Base-by-base conservation (phyloP, 2,329 filamentous ascomycete species). In the Alternaria atra region DNA sequence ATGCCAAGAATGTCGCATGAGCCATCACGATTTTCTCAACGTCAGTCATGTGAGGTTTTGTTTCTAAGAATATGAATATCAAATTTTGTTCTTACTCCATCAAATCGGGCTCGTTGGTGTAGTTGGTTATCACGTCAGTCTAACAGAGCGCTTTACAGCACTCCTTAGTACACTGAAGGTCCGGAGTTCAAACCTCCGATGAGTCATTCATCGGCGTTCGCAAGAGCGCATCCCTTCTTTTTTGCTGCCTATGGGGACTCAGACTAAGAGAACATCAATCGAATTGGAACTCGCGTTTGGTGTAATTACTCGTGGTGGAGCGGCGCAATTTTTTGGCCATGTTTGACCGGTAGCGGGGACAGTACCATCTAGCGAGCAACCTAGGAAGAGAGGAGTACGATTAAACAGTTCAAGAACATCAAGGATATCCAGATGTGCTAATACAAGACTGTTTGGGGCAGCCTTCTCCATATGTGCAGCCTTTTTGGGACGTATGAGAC, bases 111-210 rank as follows among this genome's bases (percentile, higher is more conserved):
- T 74, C 68, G 72, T 61, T 78, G 76, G 79, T 81, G 79, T 81
- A 81, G 79, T 80, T 80, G 79, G 79, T 80, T 80, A 81, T 81
- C 79, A 80, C 79, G 78, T 80, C 75, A 80, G 79, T 80, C 78
- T 81, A 80, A 80, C 79, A 80, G 42, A 15, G 46, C 25, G 15
- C 27, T 13, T 34, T n/a, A 35, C 35, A 27, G 32, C 23, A 15
- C 46, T 25, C 32, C 40, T 62, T 62, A 46, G 59, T n/a, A 47
- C 59, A 62, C 59, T 62, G 59, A 62, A 62, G 59, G 59, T 62
- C 59, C 55, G 42, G 55, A 62, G 59, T 62, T 62, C 59, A 62
- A 62, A 52, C 55, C 59, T 62, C 55, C 42, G 59, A 46, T 59
- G 55, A 62, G 51, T 62, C 59, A 61, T 15, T 25, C 37, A 40